Evolutionary conservation across 2,329 filamentous ascomycete genomes (phyloP).

Genomic region (Fusarium cyanostomum): DNA sequence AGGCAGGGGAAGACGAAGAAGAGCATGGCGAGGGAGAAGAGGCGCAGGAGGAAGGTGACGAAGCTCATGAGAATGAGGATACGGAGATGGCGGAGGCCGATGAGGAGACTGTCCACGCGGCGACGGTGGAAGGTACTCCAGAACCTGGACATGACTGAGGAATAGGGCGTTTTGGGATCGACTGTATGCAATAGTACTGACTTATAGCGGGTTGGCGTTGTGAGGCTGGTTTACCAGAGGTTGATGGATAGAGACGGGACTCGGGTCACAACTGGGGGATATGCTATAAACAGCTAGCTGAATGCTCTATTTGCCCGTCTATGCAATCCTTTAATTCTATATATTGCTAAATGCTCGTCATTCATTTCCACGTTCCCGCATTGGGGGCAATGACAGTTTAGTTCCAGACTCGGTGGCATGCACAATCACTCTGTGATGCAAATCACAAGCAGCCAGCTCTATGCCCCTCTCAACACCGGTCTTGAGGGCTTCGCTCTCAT

Average conservation of each 20-base stretch:
- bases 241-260: neutral
- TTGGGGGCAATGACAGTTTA: conserved; percentile 3
- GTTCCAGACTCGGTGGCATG: conserved; percentile 1
- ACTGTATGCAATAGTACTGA: conserved; percentile 3
- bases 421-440: conserved; percentile 2
- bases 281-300: neutral
- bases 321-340: neutral
- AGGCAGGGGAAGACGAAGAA: conserved; percentile 22
- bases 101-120: conserved; percentile 12
- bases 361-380: neutral
- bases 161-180: neutral
- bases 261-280: neutral
- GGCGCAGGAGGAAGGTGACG: conserved; percentile 27
- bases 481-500: conserved; percentile 1
- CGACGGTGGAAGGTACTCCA: neutral
- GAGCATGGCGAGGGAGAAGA: conserved; percentile 15
- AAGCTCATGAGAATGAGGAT: conserved; percentile 27
- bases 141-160: neutral
- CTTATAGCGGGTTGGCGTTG: conserved; percentile 24
- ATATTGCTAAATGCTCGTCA: neutral
- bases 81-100: conserved; percentile 28
- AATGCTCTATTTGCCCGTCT: neutral
- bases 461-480: conserved; percentile 4
- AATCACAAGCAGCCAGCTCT: neutral
- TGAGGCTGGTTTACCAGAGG: neutral